Evolutionary conservation across 371 early-diverging fungal genomes (phyloP).

Genomic region (Dentiscutata heterogama): DNA sequence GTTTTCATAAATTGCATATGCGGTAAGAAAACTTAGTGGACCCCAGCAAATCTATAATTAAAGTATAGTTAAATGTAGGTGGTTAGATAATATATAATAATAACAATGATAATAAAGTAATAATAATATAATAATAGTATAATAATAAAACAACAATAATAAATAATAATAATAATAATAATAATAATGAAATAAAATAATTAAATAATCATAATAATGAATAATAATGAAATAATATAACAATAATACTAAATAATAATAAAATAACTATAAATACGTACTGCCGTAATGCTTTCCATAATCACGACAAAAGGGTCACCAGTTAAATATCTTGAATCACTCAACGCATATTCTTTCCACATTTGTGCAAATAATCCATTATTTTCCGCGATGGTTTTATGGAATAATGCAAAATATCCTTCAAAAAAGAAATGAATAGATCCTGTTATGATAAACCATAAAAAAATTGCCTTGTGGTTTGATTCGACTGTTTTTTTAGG

Average conservation of each 20-base stretch:
- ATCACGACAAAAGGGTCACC: slow-evolving; percentile 80
- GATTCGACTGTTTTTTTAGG: not conserved
- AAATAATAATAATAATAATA: not conserved
- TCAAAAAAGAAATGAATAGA: slow-evolving; percentile 88
- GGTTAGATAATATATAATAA: no score
- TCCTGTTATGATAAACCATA: slow-evolving; percentile 85
- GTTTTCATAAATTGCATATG: slow-evolving; percentile 68
- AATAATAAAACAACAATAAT: not conserved
- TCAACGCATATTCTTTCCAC: slow-evolving; percentile 94
- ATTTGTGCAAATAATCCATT: slow-evolving; percentile 75
- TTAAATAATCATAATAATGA: slow-evolving; percentile 4
- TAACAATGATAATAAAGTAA: not conserved
- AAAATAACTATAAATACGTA: slow-evolving; percentile 50
- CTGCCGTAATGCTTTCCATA: slow-evolving; percentile 91
- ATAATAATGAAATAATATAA: not conserved
- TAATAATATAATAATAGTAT: not conserved
- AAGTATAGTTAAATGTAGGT: no score
- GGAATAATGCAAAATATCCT: slow-evolving; percentile 82
- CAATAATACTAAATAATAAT: no score
- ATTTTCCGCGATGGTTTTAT: slow-evolving; percentile 71
- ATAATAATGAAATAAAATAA: not conserved
- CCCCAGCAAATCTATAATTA: slow-evolving; percentile 75
- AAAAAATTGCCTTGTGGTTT: slow-evolving; percentile 58
- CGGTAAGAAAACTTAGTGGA: slow-evolving; percentile 74
- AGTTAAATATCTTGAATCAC: slow-evolving; percentile 89